Evolutionary conservation across 78 protist genomes (phyloP), one percentile per base, ranked within the genome.

Genomic region (slime mould (Dictyostelium discoideum)): DNA sequence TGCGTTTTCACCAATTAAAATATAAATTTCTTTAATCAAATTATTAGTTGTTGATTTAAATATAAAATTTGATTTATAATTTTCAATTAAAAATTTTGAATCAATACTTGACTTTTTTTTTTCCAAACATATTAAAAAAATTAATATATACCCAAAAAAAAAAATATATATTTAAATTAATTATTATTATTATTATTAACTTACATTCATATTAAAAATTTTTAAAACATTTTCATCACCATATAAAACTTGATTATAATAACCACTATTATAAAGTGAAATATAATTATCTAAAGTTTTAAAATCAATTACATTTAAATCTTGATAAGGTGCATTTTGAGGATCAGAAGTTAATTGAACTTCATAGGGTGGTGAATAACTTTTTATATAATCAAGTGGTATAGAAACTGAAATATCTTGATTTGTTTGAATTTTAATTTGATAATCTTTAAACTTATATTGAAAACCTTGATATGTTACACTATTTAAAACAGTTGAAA

Each of bases 361-460:
- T 74, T 74, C 81, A 37, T 37, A 74, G 13, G 81, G 46, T 10
- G 81, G 81, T 37, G 81, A 6, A 79, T 79, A 79, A 10, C n/a
- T 13, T 42, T 50, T n/a, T 16, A 18, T 2, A 44, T 32, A 22
- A 1, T 3, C 24, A 13, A 44, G 6, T 79, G 84, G 84, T 9
- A 79, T 39, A 10, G 26, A 26, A 16, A 79, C 63, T 22, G 54
- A n/a, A 18, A 39, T 11, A 79, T 79, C 84, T 32, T 39, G 18
- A 3, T 79, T 39, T 0, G 32, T 10, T 44, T 46, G 3, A 44
- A 79, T n/a, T 32, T 10, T 46, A 9, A 79, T 79, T 46, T n/a
- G 32, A 5, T 20, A 44, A n/a, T 79, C 60, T 46, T 79, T 44
- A 46, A 79, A 22, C 44, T 79, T 22, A 44, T 79, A 79, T 79